Conservation (phyloP, 202 grass and related monocot species). For the Zoysia matrella region DNA sequence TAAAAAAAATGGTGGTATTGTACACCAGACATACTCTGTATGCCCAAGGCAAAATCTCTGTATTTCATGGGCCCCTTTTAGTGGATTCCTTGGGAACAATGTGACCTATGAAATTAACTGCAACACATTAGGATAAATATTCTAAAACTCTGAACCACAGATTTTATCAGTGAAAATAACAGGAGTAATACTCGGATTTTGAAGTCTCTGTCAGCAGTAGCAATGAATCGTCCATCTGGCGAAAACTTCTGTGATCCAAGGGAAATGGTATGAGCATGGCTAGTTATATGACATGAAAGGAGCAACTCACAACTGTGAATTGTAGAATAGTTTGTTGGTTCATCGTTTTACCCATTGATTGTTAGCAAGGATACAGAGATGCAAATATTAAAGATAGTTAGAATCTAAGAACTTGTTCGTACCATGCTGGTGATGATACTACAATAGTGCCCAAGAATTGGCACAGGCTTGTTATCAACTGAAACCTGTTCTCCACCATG, state of each 20-base stretch:
- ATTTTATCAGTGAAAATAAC: conserved; percentile 20
- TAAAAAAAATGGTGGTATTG: conserved; percentile 4
- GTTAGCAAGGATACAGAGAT: conserved; percentile 10
- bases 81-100: conserved; percentile 64
- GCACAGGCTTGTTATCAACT: conserved; percentile 61
- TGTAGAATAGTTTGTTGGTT: not conserved
- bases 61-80: conserved; percentile 79
- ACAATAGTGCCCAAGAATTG: conserved; percentile 90
- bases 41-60: conserved; percentile 99
- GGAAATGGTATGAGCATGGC: not conserved
- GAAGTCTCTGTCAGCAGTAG: conserved; percentile 84
- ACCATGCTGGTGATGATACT: conserved; percentile 98
- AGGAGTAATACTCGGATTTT: conserved; percentile 88
- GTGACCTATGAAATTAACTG: conserved; percentile 64
- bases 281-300: not conserved
- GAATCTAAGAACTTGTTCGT: conserved; percentile 22
- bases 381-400: conserved; percentile 17
- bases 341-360: not conserved
- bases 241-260: conserved; percentile 73
- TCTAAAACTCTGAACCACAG: conserved; percentile 2
- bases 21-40: conserved; percentile 71
- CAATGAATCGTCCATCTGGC: conserved; percentile 83
- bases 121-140: conserved; percentile 3
- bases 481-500: conserved; percentile 38
- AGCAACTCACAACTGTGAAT: not conserved